These are phyloP conservation scores for Ruellia speciosa DNA, from an alignment of 305 asterid species.

Conservation along the genomic window DNA sequence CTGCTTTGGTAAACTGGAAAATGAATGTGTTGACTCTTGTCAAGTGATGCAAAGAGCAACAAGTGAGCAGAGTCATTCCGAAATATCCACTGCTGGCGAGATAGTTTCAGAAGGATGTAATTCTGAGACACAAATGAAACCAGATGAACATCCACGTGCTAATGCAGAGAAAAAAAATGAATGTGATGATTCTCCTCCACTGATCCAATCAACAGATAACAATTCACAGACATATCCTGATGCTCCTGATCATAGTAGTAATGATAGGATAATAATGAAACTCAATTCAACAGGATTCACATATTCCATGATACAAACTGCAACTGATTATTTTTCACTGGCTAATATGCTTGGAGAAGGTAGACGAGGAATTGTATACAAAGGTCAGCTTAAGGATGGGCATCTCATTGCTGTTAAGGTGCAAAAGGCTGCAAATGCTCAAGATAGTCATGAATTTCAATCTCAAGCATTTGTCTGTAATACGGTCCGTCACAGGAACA, in stretches of 20 bases:
- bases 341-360: conserved; percentile 59
- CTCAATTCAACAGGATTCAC: conserved; percentile 41
- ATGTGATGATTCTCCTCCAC: conserved; percentile 23
- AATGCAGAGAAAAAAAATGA: conserved; percentile 47
- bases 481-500: conserved; percentile 53
- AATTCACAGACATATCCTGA: conserved; percentile 13
- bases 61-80: conserved; percentile 14
- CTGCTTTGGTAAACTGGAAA: conserved; percentile 13
- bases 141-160: conserved; percentile 44
- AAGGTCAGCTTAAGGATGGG: conserved; percentile 54
- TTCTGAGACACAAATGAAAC: conserved; percentile 52
- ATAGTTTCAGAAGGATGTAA: conserved; percentile 34
- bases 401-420: conserved; percentile 57
- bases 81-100: conserved; percentile 26
- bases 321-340: conserved; percentile 54
- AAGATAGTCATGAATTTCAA: conserved; percentile 42
- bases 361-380: conserved; percentile 56
- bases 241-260: conserved; percentile 22
- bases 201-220: conserved; percentile 18
- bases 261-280: conserved; percentile 31
- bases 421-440: conserved; percentile 41
- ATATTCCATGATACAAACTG: conserved; percentile 42
- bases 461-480: conserved; percentile 40
- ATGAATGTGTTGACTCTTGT: conserved; percentile 21
- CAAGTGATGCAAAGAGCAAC: conserved; percentile 23